Conservation (phyloP, 257 asterid species). For the Buddleja alternifolia region DNA sequence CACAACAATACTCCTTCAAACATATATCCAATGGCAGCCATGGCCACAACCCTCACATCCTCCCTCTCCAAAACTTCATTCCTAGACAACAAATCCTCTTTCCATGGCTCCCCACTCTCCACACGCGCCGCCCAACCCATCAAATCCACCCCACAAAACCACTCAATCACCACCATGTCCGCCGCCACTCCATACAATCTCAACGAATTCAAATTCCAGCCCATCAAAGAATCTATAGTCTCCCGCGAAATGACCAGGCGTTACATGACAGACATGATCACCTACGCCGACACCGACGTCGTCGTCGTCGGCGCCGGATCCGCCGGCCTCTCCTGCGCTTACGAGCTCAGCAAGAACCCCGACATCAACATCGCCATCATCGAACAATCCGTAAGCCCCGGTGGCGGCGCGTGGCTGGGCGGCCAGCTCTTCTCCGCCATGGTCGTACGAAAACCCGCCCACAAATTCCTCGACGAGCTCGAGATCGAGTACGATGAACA, state of each 20-base stretch:
- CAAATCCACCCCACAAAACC: constrained; percentile 39
- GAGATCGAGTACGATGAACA: constrained; percentile 75
- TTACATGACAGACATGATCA: constrained; percentile 88
- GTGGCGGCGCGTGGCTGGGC: constrained; percentile 96
- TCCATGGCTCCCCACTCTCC: constrained; percentile 56
- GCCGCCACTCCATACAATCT: constrained; percentile 54
- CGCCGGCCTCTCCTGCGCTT: constrained; percentile 88
- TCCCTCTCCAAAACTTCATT: constrained; percentile 53
- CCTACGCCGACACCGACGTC: constrained; percentile 85
- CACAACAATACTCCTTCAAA: background rate
- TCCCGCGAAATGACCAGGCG: constrained; percentile 85
- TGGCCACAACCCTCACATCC: constrained; percentile 74
- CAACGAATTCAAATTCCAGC: constrained; percentile 56
- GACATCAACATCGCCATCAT: constrained; percentile 67
- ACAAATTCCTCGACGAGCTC: constrained; percentile 79
- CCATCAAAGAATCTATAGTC: constrained; percentile 79
- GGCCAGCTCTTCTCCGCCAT: constrained; percentile 96
- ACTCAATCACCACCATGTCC: constrained; percentile 58
- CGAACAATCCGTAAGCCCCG: constrained; percentile 91
- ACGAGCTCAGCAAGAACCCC: constrained; percentile 82
- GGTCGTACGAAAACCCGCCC: constrained; percentile 91
- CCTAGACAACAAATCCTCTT: constrained; percentile 57
- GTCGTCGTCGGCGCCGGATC: constrained; percentile 85
- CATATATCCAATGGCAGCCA: constrained; percentile 56
- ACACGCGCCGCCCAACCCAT: constrained; percentile 44